Evolutionary conservation across 2,329 filamentous ascomycete species (phyloP).

Genomic region (Colletotrichum chlorophyti): DNA sequence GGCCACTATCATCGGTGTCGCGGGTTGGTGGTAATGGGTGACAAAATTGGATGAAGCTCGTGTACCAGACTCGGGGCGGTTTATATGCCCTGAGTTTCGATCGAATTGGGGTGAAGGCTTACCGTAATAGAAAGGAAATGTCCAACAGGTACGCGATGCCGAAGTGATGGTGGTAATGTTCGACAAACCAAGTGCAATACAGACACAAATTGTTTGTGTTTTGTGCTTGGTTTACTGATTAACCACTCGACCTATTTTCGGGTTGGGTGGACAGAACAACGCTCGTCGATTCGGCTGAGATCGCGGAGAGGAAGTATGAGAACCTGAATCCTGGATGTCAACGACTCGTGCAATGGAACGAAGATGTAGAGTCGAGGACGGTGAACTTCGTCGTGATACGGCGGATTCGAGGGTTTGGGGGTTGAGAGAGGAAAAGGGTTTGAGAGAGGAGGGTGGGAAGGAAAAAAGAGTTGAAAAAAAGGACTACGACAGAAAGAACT

Average conservation of each 20-base stretch:
- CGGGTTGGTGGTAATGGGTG: background rate
- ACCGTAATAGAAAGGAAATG: slow-evolving; percentile 12
- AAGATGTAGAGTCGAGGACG: slow-evolving; percentile 23
- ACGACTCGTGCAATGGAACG: slow-evolving; percentile 16
- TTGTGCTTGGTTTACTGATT: background rate
- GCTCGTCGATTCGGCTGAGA: slow-evolving; percentile 1
- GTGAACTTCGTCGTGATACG: slow-evolving; percentile 21
- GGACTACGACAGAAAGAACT: slow-evolving; percentile 18
- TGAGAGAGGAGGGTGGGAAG: background rate
- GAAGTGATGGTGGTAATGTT: background rate
- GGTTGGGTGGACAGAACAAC: background rate
- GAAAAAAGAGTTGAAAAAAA: background rate
- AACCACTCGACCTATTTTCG: background rate
- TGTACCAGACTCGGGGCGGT: slow-evolving; percentile 10
- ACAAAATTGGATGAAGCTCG: slow-evolving; percentile 2
- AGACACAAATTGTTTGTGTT: too few species aligned
- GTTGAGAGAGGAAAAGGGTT: slow-evolving; percentile 1
- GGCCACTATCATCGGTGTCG: background rate
- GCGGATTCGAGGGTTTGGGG: slow-evolving; percentile 25
- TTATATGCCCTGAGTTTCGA: too few species aligned
- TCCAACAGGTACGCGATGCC: background rate
- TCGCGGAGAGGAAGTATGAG: background rate
- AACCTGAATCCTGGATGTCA: slow-evolving; percentile 28
- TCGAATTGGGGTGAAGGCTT: background rate
- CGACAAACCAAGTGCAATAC: background rate